A percentile compares a stretch with the other conserved stretches of the same genome.
Conservation (phyloP, 2,329 filamentous ascomycete genomes). For the Fusarium graminum region DNA sequence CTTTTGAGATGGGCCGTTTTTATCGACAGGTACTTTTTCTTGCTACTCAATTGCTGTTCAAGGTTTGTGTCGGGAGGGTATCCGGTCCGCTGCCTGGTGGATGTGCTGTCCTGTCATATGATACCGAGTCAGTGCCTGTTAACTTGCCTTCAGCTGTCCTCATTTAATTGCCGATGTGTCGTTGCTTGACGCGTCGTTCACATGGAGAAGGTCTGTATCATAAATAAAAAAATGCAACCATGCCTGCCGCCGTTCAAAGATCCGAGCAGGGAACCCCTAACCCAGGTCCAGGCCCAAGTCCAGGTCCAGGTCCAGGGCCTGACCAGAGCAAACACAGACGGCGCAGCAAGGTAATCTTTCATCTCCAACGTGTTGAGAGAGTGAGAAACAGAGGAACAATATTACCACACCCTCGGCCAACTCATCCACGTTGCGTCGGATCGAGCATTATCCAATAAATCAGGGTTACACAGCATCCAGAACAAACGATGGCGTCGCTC, state of each 20-base stretch:
- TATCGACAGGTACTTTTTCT: no score
- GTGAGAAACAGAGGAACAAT: background rate
- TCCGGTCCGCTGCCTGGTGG: background rate
- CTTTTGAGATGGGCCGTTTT: background rate
- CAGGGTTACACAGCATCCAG: conserved; percentile 11
- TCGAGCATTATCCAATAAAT: conserved; percentile 22
- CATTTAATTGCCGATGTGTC: conserved; percentile 8
- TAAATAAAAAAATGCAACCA: background rate
- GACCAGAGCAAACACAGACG: conserved; percentile 13
- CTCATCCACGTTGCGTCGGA: conserved; percentile 21
- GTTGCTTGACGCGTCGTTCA: conserved; percentile 1
- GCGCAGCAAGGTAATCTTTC: background rate
- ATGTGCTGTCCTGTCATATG: conserved; percentile 6
- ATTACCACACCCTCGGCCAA: background rate
- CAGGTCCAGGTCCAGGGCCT: background rate
- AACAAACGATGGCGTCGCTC: background rate
- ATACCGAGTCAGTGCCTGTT: conserved; percentile 1
- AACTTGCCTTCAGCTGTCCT: background rate
- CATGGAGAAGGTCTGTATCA: conserved; percentile 5
- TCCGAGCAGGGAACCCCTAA: conserved; percentile 21
- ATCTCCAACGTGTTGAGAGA: background rate
- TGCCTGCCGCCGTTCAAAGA: conserved; percentile 5
- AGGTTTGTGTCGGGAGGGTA: background rate
- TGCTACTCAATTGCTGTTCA: background rate
- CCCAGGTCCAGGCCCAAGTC: no score